phyloP scores from a whole-genome alignment of 768 basidiomycete species.

The Phaeolepiota aurea region DNA sequence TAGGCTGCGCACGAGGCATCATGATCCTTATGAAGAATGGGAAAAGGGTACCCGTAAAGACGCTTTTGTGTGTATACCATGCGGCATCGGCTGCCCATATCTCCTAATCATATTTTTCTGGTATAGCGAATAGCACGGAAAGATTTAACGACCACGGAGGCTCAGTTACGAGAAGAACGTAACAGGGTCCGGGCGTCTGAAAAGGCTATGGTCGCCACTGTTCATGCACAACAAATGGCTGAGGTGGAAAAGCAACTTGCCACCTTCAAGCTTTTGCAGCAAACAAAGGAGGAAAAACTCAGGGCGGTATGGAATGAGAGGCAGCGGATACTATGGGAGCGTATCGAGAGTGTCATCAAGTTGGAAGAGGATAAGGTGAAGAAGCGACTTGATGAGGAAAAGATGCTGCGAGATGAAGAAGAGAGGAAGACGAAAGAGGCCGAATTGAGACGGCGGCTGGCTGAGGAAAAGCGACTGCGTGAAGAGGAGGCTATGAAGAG shows the following conservation, averaged over 20 bases:
- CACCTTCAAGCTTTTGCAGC: conserved; percentile 31
- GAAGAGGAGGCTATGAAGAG: conserved; percentile 25
- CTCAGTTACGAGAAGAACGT: conserved; percentile 32
- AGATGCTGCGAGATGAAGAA: conserved; percentile 31
- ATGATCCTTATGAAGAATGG: conserved; percentile 54
- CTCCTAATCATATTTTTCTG: conserved; percentile 1
- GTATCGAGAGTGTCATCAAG: conserved; percentile 57
- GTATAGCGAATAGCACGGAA: conserved; percentile 39
- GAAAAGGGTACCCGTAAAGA: conserved; percentile 41
- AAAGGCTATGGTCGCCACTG: conserved; percentile 23
- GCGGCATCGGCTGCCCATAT: not conserved
- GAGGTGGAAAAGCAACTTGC: conserved; percentile 43
- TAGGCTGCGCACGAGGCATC: conserved; percentile 39
- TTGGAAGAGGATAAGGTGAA: conserved; percentile 53
- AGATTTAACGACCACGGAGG: conserved; percentile 23
- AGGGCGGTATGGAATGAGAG: conserved; percentile 41
- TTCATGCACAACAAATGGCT: conserved; percentile 40
- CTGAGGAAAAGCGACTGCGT: conserved; percentile 24
- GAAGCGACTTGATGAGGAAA: conserved; percentile 46
- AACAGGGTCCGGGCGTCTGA: conserved; percentile 28
- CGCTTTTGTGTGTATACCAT: conserved; percentile 32
- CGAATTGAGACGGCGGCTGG: conserved; percentile 26
- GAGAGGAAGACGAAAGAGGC: conserved; percentile 27
- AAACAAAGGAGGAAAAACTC: conserved; percentile 36
- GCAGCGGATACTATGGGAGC: conserved; percentile 43